Evolutionary conservation across 805 yeast species (phyloP).

Genomic region (Zygoascus tannicola): DNA sequence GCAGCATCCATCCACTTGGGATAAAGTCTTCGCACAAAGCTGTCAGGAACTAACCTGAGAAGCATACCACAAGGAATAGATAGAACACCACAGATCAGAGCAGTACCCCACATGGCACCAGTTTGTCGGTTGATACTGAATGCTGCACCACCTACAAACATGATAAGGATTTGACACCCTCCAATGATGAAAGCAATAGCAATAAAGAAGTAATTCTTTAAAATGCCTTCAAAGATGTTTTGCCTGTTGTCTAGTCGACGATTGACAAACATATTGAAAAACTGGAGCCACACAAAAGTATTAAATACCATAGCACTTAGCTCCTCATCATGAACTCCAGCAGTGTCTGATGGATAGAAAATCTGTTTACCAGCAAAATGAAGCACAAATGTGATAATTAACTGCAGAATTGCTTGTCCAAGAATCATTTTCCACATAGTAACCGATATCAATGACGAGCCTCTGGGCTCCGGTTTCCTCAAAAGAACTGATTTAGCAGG

Average conservation of each 20-base stretch:
- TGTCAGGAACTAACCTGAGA: slow-evolving; percentile 76
- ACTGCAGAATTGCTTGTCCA: slow-evolving; percentile 75
- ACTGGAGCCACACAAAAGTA: slow-evolving; percentile 95
- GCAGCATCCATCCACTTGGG: slow-evolving; percentile 21
- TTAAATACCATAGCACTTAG: slow-evolving; percentile 84
- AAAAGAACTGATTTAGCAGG: slow-evolving; percentile 77
- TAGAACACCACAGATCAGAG: slow-evolving; percentile 68
- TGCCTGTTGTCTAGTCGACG: slow-evolving; percentile 79
- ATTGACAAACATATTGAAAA: slow-evolving; percentile 84
- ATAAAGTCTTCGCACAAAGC: slow-evolving; percentile 23
- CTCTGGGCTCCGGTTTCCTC: slow-evolving; percentile 76
- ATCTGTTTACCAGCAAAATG: slow-evolving; percentile 69
- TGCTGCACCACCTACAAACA: slow-evolving; percentile 97
- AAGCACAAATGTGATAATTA: slow-evolving; percentile 65
- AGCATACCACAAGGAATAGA: slow-evolving; percentile 74
- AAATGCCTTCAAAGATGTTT: slow-evolving; percentile 75
- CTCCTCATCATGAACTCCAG: slow-evolving; percentile 39
- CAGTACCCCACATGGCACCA: slow-evolving; percentile 82
- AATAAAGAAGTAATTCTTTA: slow-evolving; percentile 75
- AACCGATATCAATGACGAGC: slow-evolving; percentile 66
- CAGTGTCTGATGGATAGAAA: slow-evolving; percentile 31
- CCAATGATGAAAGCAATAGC: slow-evolving; percentile 65
- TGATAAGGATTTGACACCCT: slow-evolving; percentile 76
- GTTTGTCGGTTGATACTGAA: slow-evolving; percentile 75
- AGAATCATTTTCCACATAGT: slow-evolving; percentile 99